Base-by-base conservation (phyloP, 257 asterid genomes). In the Verbascum thapsus region DNA sequence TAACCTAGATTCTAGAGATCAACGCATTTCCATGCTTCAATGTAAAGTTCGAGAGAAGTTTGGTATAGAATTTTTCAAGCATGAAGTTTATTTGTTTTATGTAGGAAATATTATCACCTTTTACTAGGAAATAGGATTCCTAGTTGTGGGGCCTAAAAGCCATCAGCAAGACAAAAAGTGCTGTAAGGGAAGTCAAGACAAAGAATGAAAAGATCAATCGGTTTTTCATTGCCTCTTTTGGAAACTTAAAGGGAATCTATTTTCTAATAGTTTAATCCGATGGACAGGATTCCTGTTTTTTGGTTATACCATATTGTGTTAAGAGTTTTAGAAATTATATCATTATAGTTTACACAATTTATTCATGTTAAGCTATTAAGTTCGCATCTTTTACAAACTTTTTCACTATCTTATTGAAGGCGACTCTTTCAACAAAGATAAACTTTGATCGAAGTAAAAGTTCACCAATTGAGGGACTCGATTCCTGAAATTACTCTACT, bases 1-100 rank as follows among this genome's bases (percentile, higher is more conserved):
- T 49, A 61, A 51, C 53, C 69, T 16, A 45, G 66, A 60, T 35
- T 57, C 49, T 15, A 9, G 50, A 23, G 41, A 13, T 26, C 35
- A n/a, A 22, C 40, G 13, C n/a, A 32, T 43, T 22, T 12, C 18
- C 5, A 10, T 22, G n/a, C 50, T 63, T 49, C 6, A 49, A 11
- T 22, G 56, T 56, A 51, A 45, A 57, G 18, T 58, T 18, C 39
- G 4, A 64, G 67, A 52, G 67, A 40, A 53, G 53, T 30, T 23
- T 57, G 49, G 8, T 59, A 3, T 22, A 6, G n/a, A 37, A 26
- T 26, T 34, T 37, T 41, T 35, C 10, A 13, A 17, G 44, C 13
- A 55, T 16, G 32, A 26, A 26, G 32, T 52, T 15, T 12, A 8
- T 17, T 56, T 39, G 44, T 23, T 37, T 34, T 55, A 19, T 60